A percentile compares a stretch with the other conserved stretches of the same genome.
These are phyloP conservation scores for Prinsepia uniflora DNA, from an alignment of 306 rosid species.

Conservation along the genomic window DNA sequence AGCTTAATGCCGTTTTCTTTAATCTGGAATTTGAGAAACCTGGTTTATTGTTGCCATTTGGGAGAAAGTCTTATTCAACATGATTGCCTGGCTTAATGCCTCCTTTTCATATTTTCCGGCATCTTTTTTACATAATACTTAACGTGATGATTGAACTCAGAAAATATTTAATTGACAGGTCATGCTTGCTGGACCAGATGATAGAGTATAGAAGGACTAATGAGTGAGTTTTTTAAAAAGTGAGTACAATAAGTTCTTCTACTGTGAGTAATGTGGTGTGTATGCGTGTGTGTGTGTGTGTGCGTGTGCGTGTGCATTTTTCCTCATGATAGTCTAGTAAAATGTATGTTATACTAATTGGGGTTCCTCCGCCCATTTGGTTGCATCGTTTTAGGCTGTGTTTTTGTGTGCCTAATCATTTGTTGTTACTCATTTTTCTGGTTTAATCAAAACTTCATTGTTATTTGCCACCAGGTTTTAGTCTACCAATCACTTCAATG, in stretches of 20 bases:
- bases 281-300: constrained; percentile 51
- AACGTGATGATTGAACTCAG: not conserved
- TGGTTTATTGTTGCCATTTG: too few species aligned
- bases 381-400: constrained; percentile 86
- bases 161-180: constrained; percentile 47
- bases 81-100: not conserved
- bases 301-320: too few species aligned
- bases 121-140: not conserved
- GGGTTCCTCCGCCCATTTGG: constrained; percentile 53
- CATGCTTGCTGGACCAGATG: constrained; percentile 92
- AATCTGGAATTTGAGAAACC: too few species aligned
- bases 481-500: too few species aligned
- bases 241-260: constrained; percentile 35
- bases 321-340: constrained; percentile 11
- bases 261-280: constrained; percentile 45
- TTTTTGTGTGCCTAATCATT: constrained; percentile 82
- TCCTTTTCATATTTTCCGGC: not conserved
- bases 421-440: constrained; percentile 42
- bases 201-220: constrained; percentile 61
- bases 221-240: constrained; percentile 39
- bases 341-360: constrained; percentile 41
- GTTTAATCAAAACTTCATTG: constrained; percentile 53
- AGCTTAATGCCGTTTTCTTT: too few species aligned
- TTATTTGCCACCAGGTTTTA: not conserved
- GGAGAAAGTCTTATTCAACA: not conserved